These are phyloP conservation scores for Monosporascus sp. DNA, from an alignment of 2,329 filamentous ascomycete species.

Conservation along the genomic window DNA sequence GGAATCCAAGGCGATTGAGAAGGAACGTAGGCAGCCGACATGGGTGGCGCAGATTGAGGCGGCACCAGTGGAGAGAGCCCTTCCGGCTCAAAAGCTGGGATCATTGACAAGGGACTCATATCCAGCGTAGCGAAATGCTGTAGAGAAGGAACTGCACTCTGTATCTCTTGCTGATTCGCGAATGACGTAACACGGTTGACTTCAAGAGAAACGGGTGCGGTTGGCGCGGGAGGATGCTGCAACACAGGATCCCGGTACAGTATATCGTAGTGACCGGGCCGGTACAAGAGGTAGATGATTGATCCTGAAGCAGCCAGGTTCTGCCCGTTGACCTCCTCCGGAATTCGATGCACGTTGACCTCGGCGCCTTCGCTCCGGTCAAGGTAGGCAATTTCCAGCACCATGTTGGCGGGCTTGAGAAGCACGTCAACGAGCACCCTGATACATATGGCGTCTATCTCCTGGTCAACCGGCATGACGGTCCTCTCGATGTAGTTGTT, in stretches of 20 bases:
- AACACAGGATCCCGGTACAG: constrained; percentile 56
- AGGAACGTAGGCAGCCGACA: constrained; percentile 24
- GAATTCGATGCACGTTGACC: constrained; percentile 67
- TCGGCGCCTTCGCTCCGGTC: constrained; percentile 75
- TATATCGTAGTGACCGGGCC: constrained; percentile 87
- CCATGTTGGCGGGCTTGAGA: constrained; percentile 71
- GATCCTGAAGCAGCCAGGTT: constrained; percentile 39
- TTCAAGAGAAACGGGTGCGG: constrained; percentile 36
- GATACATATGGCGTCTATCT: constrained; percentile 89
- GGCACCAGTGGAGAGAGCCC: constrained; percentile 30
- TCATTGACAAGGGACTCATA: constrained; percentile 39
- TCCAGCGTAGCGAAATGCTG: constrained; percentile 37
- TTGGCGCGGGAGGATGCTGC: constrained; percentile 21
- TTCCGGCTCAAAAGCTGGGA: constrained; percentile 37
- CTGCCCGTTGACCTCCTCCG: constrained; percentile 45
- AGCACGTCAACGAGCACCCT: constrained; percentile 72
- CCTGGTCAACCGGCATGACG: constrained; percentile 70
- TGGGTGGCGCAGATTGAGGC: constrained; percentile 28
- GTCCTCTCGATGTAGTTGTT: constrained; percentile 58
- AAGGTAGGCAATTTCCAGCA: constrained; percentile 84
- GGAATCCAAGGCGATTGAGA: constrained; percentile 34
- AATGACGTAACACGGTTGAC: constrained; percentile 48
- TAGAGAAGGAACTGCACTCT: constrained; percentile 33
- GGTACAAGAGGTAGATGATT: constrained; percentile 57
- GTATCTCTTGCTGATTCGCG: constrained; percentile 39